phyloP scores from a whole-genome alignment of 164 flowering plant genomes.

The Brasenia schreberi region DNA sequence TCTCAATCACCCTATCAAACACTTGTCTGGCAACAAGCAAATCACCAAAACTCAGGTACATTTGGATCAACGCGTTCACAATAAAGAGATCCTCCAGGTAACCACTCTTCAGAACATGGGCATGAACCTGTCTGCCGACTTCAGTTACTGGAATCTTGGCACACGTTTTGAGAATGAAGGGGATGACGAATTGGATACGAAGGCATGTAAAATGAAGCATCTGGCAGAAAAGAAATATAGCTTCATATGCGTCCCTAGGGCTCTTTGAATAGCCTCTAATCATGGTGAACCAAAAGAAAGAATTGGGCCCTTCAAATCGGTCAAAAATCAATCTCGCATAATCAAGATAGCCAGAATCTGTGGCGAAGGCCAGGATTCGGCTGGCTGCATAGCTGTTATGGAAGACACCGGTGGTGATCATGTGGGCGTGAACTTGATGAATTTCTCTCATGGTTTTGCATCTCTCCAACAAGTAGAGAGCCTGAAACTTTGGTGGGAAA shows the following conservation, averaged over 20 bases:
- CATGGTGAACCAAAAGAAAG: neutral
- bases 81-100: neutral
- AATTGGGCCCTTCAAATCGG: neutral
- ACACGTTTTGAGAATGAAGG: neutral
- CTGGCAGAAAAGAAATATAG: neutral
- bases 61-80: neutral
- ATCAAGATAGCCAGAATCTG: neutral
- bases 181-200: neutral
- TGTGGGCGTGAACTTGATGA: constrained; percentile 1
- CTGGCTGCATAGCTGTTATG: neutral
- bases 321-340: neutral
- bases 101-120: neutral
- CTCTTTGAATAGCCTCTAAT: neutral
- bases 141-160: neutral
- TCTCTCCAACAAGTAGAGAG: constrained; percentile 1
- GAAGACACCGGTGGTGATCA: neutral
- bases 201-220: neutral
- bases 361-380: neutral
- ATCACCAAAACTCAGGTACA: neutral
- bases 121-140: neutral
- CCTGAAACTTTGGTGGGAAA: neutral
- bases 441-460: constrained; percentile 1
- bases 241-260: neutral
- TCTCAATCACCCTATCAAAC: neutral
- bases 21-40: neutral